Evolutionary conservation across 2,329 filamentous ascomycete genomes (phyloP).

Genomic region (Arthrobotrys sinensis): DNA sequence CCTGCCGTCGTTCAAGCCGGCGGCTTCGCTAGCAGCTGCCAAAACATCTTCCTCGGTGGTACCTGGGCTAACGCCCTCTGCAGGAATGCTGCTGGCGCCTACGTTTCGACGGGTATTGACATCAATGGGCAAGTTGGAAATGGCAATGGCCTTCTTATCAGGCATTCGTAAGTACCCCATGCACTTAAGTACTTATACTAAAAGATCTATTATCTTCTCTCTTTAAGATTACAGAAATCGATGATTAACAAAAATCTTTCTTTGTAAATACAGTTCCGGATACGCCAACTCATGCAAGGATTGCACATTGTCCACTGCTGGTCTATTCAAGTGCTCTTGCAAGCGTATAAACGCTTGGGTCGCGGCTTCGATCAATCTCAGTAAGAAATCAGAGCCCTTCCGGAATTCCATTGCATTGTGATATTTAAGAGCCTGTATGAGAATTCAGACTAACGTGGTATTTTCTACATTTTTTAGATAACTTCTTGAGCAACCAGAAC

Average conservation of each 20-base stretch:
- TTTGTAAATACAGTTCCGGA: neutral
- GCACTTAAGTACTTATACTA: neutral
- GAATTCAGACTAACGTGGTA: neutral
- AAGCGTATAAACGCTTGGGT: neutral
- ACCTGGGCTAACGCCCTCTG: conserved; percentile 12
- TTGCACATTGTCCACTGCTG: neutral
- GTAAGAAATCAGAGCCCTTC: conserved; percentile 11
- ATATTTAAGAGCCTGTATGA: no score
- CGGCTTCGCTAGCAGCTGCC: conserved; percentile 10
- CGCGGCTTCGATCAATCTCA: conserved; percentile 12
- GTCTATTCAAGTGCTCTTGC: neutral
- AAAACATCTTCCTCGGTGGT: conserved; percentile 16
- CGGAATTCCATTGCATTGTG: neutral
- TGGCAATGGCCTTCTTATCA: conserved; percentile 2
- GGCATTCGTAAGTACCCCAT: conserved; percentile 1
- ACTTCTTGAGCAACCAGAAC: conserved; percentile 17
- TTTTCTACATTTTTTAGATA: neutral
- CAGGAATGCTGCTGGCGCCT: neutral
- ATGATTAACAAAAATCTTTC: no score
- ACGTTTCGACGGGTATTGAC: neutral
- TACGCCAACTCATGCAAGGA: neutral
- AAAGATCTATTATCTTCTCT: no score
- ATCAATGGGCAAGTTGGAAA: conserved; percentile 1
- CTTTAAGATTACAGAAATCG: no score
- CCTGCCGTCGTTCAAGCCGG: neutral